Conservation (phyloP, 305 asterid genomes). For the Fraxinus angustifolia region DNA sequence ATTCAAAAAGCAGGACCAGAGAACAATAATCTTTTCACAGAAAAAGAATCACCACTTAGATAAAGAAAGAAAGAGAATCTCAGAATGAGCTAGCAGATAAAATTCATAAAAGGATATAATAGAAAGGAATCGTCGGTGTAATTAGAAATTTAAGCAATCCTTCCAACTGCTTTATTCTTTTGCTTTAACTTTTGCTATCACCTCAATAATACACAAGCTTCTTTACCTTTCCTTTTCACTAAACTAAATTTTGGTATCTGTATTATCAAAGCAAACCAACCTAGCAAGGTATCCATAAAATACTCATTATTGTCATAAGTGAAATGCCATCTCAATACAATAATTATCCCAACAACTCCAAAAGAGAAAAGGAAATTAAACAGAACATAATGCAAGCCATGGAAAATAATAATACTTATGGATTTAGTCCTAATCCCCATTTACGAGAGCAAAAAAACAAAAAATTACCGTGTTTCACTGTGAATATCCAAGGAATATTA, state of each 20-base stretch:
- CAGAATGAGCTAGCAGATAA: slow-evolving; percentile 33
- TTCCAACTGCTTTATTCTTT: slow-evolving; percentile 38
- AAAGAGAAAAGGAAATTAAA: not conserved
- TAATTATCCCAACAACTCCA: not conserved
- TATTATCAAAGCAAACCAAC: slow-evolving; percentile 12
- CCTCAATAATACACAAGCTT: slow-evolving; percentile 13
- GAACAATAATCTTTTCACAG: not conserved
- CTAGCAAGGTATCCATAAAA: not conserved
- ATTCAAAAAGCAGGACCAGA: slow-evolving; percentile 1
- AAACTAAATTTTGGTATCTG: slow-evolving; percentile 33
- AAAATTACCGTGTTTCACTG: not conserved
- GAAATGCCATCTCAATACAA: not conserved
- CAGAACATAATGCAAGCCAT: not conserved
- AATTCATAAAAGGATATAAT: slow-evolving; percentile 19
- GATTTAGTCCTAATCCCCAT: not conserved
- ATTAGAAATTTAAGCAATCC: slow-evolving; percentile 28
- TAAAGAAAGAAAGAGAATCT: slow-evolving; percentile 37
- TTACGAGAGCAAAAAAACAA: not conserved
- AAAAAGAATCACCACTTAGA: slow-evolving; percentile 26
- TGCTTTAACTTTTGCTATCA: slow-evolving; percentile 38
- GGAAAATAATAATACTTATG: not conserved
- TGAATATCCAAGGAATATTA: not conserved
- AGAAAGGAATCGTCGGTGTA: slow-evolving; percentile 34
- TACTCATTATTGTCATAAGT: not conserved
- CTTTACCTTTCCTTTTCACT: slow-evolving; percentile 24